These are phyloP conservation scores for Telfairia occidentalis DNA, from an alignment of 331 rosid species.

Conservation along the genomic window DNA sequence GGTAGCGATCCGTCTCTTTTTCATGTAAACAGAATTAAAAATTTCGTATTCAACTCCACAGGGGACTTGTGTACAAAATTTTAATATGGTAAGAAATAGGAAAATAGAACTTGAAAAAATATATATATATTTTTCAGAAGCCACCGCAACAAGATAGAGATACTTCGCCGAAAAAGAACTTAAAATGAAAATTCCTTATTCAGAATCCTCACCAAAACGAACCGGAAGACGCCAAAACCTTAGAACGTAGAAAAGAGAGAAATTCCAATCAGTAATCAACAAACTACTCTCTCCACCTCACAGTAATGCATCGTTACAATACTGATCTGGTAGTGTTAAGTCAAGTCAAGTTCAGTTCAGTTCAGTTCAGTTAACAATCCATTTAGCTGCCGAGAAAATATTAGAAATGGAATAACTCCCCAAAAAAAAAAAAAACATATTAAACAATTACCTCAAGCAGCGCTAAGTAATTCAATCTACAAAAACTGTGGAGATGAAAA, in stretches of 20 bases:
- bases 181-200: constrained; percentile 54
- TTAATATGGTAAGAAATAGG: not conserved
- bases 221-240: constrained; percentile 74
- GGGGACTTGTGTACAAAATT: not conserved
- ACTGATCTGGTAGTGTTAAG: constrained; percentile 17
- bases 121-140: constrained; percentile 15
- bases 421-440: not conserved
- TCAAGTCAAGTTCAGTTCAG: too few species aligned
- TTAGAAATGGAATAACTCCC: constrained; percentile 5
- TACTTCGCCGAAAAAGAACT: constrained; percentile 40
- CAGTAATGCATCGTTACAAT: constrained; percentile 19
- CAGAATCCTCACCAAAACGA: constrained; percentile 94
- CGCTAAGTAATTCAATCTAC: not conserved
- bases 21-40: constrained; percentile 29
- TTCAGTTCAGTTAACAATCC: constrained; percentile 11
- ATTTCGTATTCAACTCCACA: constrained; percentile 20
- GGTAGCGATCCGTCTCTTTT: constrained; percentile 79
- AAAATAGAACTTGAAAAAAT: not conserved
- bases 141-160: constrained; percentile 17
- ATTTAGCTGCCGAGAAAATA: constrained; percentile 50
- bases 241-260: constrained; percentile 30
- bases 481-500: not conserved
- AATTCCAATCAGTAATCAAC: constrained; percentile 40
- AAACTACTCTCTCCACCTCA: constrained; percentile 24
- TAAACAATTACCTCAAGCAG: not conserved